Evolutionary conservation across 768 basidiomycete species (phyloP), one percentile per base, ranked within the genome.

Genomic region (Candolleomyces eurysporus): DNA sequence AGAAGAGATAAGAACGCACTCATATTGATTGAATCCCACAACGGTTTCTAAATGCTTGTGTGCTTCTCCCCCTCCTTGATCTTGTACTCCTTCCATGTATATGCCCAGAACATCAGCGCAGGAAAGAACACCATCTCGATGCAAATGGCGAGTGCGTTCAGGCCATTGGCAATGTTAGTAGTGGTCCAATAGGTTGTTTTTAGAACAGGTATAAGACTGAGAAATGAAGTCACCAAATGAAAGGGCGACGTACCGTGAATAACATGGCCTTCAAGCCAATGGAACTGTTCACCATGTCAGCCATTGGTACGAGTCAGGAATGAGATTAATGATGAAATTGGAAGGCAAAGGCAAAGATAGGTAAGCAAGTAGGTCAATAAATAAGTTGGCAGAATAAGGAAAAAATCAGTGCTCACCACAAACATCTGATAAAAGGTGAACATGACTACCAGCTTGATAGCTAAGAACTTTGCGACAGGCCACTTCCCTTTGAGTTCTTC

Each of bases 361-460:
- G n/a, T n/a, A n/a, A n/a, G n/a, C n/a, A n/a, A n/a, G 9, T 32
- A 4, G 9, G 17, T 53, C 50, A 31, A n/a, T 22, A 4, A 32
- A 8, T 48, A 21, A 39, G 17, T 19, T 42, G 2, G 2, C 36
- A 22, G 46, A 46, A 48, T 39, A 10, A 26, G 16, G n/a, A n/a
- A 32, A 26, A 52, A 48, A 22, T 26, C 19, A 9, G 17, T 17
- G 75, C 87, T 58, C 67, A 90, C 88, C 56, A 92, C 72, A 67
- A 93, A 90, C 1, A 83, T 79, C 67, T 95, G 94, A 71, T 95
- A 96, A 73, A 92, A 95, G 0, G 92, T 94, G 71, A 90, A 86
- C 84, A 94, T 87, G 48, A 94, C 90, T 52, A 93, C 90, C 36
- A 91, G 75, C 72, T 96, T 96, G 78, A 96, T 94, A 3, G 85